A percentile compares a stretch with the other conserved stretches of the same genome.
Evolutionary conservation across 306 rosid species (phyloP).

Genomic region (Medicago ruthenica): DNA sequence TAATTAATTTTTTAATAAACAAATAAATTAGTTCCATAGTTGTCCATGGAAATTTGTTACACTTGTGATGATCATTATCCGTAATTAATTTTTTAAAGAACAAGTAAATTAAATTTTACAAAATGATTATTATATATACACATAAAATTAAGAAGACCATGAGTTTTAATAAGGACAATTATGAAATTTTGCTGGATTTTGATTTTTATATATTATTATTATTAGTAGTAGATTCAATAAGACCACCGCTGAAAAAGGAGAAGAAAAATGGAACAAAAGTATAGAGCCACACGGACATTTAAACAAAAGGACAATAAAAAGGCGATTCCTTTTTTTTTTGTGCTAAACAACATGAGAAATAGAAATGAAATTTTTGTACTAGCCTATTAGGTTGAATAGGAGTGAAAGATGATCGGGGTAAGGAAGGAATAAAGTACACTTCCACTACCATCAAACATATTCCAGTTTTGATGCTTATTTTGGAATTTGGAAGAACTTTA

Average conservation of each 20-base stretch:
- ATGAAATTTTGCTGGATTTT: no score
- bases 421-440: slow-evolving; percentile 72
- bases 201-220: no score
- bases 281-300: background rate
- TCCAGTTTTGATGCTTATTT: slow-evolving; percentile 52
- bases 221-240: no score
- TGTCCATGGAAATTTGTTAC: no score
- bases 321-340: slow-evolving; percentile 43
- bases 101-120: no score
- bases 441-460: slow-evolving; percentile 59
- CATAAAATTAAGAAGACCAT: no score
- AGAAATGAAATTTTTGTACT: slow-evolving; percentile 21
- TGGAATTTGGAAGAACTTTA: slow-evolving; percentile 38
- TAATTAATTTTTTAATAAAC: no score
- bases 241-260: slow-evolving; percentile 1
- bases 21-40: no score
- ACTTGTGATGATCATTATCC: no score
- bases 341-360: slow-evolving; percentile 32
- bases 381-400: slow-evolving; percentile 5
- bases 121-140: no score
- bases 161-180: no score
- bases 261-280: slow-evolving; percentile 37
- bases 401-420: slow-evolving; percentile 45
- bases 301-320: slow-evolving; percentile 28
- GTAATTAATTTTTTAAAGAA: no score